Evolutionary conservation across 140 eudicot genomes (phyloP).

Genomic region (Senecio squalidus): DNA sequence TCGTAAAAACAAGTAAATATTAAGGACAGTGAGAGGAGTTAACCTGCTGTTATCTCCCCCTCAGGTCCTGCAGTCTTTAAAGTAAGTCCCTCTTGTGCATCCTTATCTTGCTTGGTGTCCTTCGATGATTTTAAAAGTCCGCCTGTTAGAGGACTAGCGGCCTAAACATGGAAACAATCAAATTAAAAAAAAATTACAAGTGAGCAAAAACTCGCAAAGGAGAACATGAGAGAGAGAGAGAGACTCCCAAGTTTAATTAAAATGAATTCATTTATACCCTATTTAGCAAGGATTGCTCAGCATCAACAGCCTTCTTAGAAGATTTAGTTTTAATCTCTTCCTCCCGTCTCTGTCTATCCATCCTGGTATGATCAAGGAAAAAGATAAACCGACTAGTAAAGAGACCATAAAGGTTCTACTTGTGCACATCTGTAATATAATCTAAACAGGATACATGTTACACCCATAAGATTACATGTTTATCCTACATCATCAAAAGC

Average conservation of each 20-base stretch:
- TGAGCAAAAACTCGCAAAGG: neutral
- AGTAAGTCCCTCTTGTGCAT: constrained; percentile 66
- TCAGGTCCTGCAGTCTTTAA: constrained; percentile 90
- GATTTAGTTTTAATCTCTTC: constrained; percentile 78
- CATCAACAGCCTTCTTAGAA: constrained; percentile 73
- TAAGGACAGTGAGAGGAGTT: constrained; percentile 8
- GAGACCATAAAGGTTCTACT: neutral
- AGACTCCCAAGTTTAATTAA: neutral
- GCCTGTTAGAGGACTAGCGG: constrained; percentile 90
- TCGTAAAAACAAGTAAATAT: neutral
- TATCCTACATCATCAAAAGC: constrained; percentile 1
- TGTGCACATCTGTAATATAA: neutral
- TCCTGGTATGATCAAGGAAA: constrained; percentile 42
- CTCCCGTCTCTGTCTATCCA: constrained; percentile 96
- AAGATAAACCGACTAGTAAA: neutral
- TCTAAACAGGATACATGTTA: neutral
- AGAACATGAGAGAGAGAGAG: neutral
- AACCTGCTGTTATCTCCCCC: constrained; percentile 99
- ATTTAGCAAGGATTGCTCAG: constrained; percentile 77
- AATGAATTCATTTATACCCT: constrained; percentile 43
- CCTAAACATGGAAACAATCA: constrained; percentile 31
- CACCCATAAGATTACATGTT: constrained; percentile 2
- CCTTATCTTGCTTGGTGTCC: constrained; percentile 71
- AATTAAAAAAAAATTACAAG: neutral
- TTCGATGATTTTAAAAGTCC: constrained; percentile 81